Percentiles rank a stretch among this genome's conserved stretches.
Evolutionary conservation across 2,329 filamentous ascomycete genomes (phyloP).

Genomic region (Trichoderma sp.): DNA sequence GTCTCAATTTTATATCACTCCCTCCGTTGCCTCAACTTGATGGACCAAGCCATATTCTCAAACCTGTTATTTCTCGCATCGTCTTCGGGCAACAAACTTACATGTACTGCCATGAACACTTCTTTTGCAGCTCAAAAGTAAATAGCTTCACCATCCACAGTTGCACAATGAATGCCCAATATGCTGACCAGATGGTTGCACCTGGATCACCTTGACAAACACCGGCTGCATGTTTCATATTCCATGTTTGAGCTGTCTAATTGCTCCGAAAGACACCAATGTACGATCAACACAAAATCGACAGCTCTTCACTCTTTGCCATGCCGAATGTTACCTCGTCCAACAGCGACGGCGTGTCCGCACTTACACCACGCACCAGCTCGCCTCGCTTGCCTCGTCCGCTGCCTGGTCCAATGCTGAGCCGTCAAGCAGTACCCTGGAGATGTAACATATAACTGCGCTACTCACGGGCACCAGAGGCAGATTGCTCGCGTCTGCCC

Average conservation of each 20-base stretch:
- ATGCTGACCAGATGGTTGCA: background rate
- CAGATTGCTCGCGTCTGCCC: conserved; percentile 2
- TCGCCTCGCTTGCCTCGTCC: conserved; percentile 22
- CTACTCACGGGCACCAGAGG: background rate
- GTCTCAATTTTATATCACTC: no score
- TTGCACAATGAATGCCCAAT: background rate
- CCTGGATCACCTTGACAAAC: conserved; percentile 2
- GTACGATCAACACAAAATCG: no score
- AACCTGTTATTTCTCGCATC: no score
- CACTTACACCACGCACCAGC: background rate
- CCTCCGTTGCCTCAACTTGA: no score
- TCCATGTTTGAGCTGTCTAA: background rate
- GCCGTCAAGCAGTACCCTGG: background rate
- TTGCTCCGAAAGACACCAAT: background rate
- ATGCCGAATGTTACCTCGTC: conserved; percentile 1
- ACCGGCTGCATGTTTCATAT: background rate
- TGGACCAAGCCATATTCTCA: no score
- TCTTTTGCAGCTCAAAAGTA: no score
- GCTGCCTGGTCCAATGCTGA: background rate
- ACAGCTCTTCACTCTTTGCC: background rate
- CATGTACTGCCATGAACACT: no score
- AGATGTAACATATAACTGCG: background rate
- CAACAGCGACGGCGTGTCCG: conserved; percentile 15
- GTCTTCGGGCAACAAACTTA: no score
- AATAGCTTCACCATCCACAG: background rate